Conservation (phyloP, 257 asterid species). For the Ajuga chamaepitys region DNA sequence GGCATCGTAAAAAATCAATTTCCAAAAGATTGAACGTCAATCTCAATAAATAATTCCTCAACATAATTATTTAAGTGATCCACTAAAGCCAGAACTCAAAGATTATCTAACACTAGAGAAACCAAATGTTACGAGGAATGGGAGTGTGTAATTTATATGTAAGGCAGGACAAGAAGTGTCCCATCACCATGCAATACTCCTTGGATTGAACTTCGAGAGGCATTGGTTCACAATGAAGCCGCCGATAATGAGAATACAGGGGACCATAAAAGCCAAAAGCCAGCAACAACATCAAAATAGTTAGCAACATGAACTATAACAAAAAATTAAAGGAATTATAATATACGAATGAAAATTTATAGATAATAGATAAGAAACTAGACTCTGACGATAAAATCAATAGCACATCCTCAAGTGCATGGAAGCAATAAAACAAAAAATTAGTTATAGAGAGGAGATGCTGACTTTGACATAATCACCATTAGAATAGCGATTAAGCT, state of each 20-base stretch:
- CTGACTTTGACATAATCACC: neutral
- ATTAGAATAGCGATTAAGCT: neutral
- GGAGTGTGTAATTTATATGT: neutral
- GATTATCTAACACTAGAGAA: neutral
- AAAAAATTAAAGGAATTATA: neutral
- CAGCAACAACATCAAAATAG: slow-evolving; percentile 1
- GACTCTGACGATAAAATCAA: neutral
- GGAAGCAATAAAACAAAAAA: neutral
- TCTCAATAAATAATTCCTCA: neutral
- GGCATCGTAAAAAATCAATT: neutral
- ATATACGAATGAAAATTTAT: neutral
- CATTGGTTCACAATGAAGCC: slow-evolving; percentile 65
- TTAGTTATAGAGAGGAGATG: too few relatives aligned
- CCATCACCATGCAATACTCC: slow-evolving; percentile 62
- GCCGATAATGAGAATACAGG: slow-evolving; percentile 61
- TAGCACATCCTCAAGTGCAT: neutral
- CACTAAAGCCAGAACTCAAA: slow-evolving; percentile 10
- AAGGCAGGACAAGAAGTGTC: neutral
- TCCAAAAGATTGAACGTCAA: neutral
- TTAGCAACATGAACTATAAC: neutral
- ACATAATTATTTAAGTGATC: neutral
- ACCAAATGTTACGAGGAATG: neutral
- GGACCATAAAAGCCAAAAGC: slow-evolving; percentile 57
- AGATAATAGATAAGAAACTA: neutral
- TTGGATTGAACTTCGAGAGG: slow-evolving; percentile 59